Evolutionary conservation across 2,329 filamentous ascomycete genomes (phyloP), one percentile per base, ranked within the genome.

Genomic region (Hyphodiscus sp.): DNA sequence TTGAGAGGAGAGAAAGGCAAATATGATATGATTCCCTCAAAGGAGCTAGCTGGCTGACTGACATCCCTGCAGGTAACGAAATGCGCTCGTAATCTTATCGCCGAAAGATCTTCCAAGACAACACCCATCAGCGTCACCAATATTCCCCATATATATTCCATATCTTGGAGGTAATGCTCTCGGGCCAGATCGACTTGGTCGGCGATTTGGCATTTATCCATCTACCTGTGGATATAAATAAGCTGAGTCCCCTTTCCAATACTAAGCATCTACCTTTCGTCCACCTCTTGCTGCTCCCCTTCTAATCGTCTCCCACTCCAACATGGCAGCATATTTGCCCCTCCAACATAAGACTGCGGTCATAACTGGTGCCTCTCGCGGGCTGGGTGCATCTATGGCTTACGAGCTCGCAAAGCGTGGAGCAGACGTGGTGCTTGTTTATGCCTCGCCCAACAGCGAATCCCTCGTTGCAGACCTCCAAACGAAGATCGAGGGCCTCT

Each of bases 301-400:
- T 13, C 4, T 38, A 6, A 15, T 38, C 13, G 4, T 13, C 33
- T 13, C 33, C 11, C 2, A 13, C 13, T n/a, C n/a, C 33, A 38
- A 13, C 4, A 38, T 38, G 33, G 33, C 4, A 13, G 4, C 11
- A 38, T 4, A 33, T 5, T 29, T 38, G 9, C 1, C 51, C 10
- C 52, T 59, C 13, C 29, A 44, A 19, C 53, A 49, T 7, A 58
- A 58, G 41, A 43, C 51, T 16, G 58, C 58, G 20, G 45, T 59
- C 41, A 51, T 73, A 45, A 56, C 64, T 41, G 68, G 67, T 44
- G 73, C 71, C 52, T 76, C 76, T 53, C 79, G 79, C 56, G 81
- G 81, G 56, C 82, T 83, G 59, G 81, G 81, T 38, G 73, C 75
- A 48, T 78, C 78, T 53, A 79, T 79, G 49, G 79, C 79, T 58